Base-by-base conservation (phyloP, 1,284 basidiomycete species). In the Lentinula novae-zelandiae region DNA sequence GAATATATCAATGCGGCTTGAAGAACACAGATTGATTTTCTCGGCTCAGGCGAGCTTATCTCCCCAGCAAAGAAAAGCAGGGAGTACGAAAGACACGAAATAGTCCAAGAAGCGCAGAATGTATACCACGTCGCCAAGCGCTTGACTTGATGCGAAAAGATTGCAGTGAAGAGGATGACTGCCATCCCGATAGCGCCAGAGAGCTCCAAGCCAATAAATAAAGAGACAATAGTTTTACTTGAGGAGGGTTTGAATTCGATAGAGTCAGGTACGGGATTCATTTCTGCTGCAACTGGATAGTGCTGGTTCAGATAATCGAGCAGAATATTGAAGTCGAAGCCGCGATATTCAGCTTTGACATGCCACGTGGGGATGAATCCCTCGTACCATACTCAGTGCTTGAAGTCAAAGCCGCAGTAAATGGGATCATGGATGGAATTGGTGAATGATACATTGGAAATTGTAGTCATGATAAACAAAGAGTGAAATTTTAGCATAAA, bases 71-170 rank as follows among this genome's bases (percentile, higher is more conserved):
- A 58, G 52, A 68, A 65, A 12, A 73, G 65, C 36, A 72, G 62
- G 12, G 64, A 67, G 51, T 72, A 73, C 7, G 68, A 71, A 8
- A 70, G 34, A 36, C 64, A 66, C 8, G 71, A 72, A 27, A 71
- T 48, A n/a, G 70, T 64, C 71, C 72, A 73, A 20, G 71, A 71
- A 4, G 48, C 57, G 51, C 64, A 64, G 57, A 73, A 73, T 56
- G 67, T 72, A 53, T 72, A 72, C 72, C 71, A 73, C 3, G 69
- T 72, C 38, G 68, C 65, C 55, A 67, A 66, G 38, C 71, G 67
- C 39, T 69, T 70, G 46, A 72, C 67, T 4, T 51, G 48, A 20
- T 55, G 67, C 44, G 67, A 67, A n/a, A 68, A 33, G 3, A 64
- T 27, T 3, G 71, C 71, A 8, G 71, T 71, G 52, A 69, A 52